A percentile compares a stretch with the other conserved stretches of the same genome.
Evolutionary conservation across 2,329 filamentous ascomycete genomes (phyloP).

Genomic region (Plenodomus tracheiphilus): DNA sequence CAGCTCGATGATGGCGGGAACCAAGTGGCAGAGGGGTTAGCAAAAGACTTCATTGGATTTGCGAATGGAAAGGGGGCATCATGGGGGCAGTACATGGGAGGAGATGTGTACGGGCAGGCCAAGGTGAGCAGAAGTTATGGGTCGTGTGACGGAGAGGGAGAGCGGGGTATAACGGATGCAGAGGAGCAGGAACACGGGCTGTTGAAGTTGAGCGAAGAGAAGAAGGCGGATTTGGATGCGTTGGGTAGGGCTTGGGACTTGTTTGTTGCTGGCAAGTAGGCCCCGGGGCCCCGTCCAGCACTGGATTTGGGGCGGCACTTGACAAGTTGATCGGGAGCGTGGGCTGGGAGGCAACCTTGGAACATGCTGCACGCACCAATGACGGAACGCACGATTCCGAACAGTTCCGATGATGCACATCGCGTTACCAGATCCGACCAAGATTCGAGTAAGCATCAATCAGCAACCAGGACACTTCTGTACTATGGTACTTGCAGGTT

Average conservation of each 20-base stretch:
- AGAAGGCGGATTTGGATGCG: conserved; percentile 21
- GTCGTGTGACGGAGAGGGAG: too few relatives aligned
- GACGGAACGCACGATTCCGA: too few relatives aligned
- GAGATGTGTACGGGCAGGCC: conserved; percentile 3
- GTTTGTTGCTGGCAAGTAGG: conserved; percentile 17
- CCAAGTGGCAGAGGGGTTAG: conserved; percentile 13
- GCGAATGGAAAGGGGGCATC: conserved; percentile 13
- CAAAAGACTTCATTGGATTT: conserved; percentile 25
- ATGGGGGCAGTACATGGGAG: too few relatives aligned
- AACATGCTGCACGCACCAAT: too few relatives aligned
- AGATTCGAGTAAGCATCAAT: too few relatives aligned
- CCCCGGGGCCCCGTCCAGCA: too few relatives aligned
- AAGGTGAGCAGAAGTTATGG: conserved; percentile 11
- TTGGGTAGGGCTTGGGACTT: conserved; percentile 24
- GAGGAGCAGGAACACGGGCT: conserved; percentile 9
- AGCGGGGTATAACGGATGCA: not conserved
- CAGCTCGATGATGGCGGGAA: conserved; percentile 4
- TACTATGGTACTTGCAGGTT: too few relatives aligned
- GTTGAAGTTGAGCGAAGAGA: conserved; percentile 12
- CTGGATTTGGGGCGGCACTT: too few relatives aligned
- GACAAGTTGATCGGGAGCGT: too few relatives aligned
- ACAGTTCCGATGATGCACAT: not conserved
- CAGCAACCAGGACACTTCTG: too few relatives aligned
- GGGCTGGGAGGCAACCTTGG: too few relatives aligned
- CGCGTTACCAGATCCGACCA: too few relatives aligned